Percentiles rank a stretch among this genome's conserved stretches.
phyloP scores from a whole-genome alignment of 768 basidiomycete species.

The Suillus lakei region DNA sequence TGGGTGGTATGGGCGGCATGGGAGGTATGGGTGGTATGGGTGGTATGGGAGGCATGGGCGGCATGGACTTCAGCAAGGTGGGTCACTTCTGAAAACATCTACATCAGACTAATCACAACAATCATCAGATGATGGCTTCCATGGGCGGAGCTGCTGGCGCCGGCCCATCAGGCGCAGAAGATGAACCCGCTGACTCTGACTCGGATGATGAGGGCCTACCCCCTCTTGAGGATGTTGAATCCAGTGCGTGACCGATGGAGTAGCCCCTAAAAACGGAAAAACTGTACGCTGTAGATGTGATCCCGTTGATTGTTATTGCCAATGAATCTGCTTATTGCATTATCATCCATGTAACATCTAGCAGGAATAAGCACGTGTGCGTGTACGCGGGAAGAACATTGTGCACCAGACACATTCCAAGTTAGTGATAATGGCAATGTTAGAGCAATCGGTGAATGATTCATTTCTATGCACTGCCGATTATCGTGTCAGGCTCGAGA shows the following conservation, averaged over 20 bases:
- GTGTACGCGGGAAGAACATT: background rate
- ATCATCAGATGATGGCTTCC: constrained; percentile 46
- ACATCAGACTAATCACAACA: constrained; percentile 11
- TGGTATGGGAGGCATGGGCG: constrained; percentile 43
- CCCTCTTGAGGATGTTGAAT: constrained; percentile 74
- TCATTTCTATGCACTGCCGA: background rate
- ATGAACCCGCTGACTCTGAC: constrained; percentile 40
- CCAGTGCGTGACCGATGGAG: constrained; percentile 12
- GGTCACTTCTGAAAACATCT: constrained; percentile 12
- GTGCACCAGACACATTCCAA: background rate
- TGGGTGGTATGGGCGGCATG: constrained; percentile 47
- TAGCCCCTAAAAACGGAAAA: constrained; percentile 6
- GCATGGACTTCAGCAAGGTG: constrained; percentile 73
- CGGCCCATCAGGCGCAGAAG: constrained; percentile 5
- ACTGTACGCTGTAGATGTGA: constrained; percentile 2
- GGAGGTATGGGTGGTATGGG: constrained; percentile 51
- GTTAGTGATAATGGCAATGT: background rate
- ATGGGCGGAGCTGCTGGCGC: constrained; percentile 34
- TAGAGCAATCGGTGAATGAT: background rate
- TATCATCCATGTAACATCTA: background rate
- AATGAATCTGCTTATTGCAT: background rate
- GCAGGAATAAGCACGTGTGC: background rate
- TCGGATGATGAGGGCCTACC: constrained; percentile 71
- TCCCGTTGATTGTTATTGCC: background rate
- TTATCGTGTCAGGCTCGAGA: background rate